Percentiles rank a stretch among this genome's conserved stretches.
Conservation (phyloP, 768 basidiomycete species). For the Clathrus columnatus region DNA sequence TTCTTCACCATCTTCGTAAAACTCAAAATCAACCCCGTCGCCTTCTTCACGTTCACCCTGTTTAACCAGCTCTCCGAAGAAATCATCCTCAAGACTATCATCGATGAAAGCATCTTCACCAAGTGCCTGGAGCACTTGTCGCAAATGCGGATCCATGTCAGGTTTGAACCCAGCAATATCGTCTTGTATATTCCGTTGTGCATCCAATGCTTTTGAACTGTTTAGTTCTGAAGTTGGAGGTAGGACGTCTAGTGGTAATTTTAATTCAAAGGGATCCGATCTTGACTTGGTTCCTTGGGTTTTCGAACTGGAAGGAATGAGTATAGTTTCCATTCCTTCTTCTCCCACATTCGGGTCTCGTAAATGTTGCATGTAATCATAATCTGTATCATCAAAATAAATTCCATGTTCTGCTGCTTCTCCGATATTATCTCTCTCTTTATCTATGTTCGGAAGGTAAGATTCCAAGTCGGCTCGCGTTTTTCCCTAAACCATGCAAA, state of each 20-base stretch:
- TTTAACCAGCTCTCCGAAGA: conserved; percentile 62
- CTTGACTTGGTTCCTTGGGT: conserved; percentile 31
- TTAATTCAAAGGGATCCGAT: conserved; percentile 32
- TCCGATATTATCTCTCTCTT: conserved; percentile 51
- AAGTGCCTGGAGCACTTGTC: conserved; percentile 87
- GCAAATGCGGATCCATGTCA: conserved; percentile 91
- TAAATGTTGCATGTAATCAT: conserved; percentile 98
- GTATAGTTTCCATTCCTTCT: conserved; percentile 71
- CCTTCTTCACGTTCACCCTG: conserved; percentile 59
- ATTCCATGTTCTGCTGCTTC: conserved; percentile 87
- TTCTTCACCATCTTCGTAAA: conserved; percentile 44
- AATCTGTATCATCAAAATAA: conserved; percentile 91
- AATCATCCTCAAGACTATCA: conserved; percentile 61
- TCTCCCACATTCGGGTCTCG: conserved; percentile 67
- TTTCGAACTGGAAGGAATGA: conserved; percentile 54
- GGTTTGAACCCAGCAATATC: conserved; percentile 87
- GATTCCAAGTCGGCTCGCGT: conserved; percentile 73
- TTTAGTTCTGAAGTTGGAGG: conserved; percentile 71
- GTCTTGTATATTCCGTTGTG: conserved; percentile 68
- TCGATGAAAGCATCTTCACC: conserved; percentile 95
- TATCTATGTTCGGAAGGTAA: conserved; percentile 38
- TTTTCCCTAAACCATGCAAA: conserved; percentile 49
- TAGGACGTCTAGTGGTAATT: conserved; percentile 59
- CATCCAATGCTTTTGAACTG: conserved; percentile 51
- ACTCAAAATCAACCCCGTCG: conserved; percentile 60